These are phyloP conservation scores for Boletales sp. DNA, from an alignment of 768 basidiomycete species.

Conservation along the genomic window DNA sequence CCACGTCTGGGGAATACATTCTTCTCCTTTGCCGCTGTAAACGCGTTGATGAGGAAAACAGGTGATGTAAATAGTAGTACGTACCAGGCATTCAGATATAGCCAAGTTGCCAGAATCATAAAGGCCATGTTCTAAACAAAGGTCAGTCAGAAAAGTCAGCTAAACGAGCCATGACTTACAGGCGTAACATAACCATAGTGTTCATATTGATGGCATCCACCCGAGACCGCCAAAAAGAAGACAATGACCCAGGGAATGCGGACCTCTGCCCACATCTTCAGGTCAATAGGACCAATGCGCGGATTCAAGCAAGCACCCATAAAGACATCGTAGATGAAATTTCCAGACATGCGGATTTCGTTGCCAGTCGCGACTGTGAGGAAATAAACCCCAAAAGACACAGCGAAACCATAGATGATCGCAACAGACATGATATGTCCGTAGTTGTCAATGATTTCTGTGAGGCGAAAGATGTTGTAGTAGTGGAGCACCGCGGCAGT, in stretches of 20 bases:
- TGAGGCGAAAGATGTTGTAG: slow-evolving; percentile 82
- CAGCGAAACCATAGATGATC: slow-evolving; percentile 85
- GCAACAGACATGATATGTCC: slow-evolving; percentile 94
- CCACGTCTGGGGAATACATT: slow-evolving; percentile 96
- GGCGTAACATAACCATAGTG: slow-evolving; percentile 87
- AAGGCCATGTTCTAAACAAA: slow-evolving; percentile 83
- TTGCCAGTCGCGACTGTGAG: slow-evolving; percentile 72
- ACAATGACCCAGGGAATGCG: slow-evolving; percentile 96
- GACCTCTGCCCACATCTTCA: slow-evolving; percentile 99
- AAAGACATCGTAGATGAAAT: slow-evolving; percentile 90
- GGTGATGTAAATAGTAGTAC: slow-evolving; percentile 9
- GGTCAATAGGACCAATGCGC: slow-evolving; percentile 82
- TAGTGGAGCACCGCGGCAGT: slow-evolving; percentile 75
- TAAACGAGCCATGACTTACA: slow-evolving; percentile 39
- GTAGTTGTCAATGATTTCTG: slow-evolving; percentile 93
- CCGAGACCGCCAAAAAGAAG: slow-evolving; percentile 89
- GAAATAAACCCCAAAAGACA: slow-evolving; percentile 80
- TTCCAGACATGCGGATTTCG: slow-evolving; percentile 92
- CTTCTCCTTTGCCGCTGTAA: slow-evolving; percentile 82
- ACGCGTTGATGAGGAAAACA: slow-evolving; percentile 2
- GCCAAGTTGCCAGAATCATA: slow-evolving; percentile 91
- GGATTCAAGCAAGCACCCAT: slow-evolving; percentile 97
- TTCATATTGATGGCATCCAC: slow-evolving; percentile 95
- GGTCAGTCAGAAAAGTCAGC: neutral
- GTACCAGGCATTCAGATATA: slow-evolving; percentile 96